Percentiles rank a stretch among this genome's conserved stretches.
Conservation (phyloP, 164 flowering plant species). For the Buxus sempervirens region DNA sequence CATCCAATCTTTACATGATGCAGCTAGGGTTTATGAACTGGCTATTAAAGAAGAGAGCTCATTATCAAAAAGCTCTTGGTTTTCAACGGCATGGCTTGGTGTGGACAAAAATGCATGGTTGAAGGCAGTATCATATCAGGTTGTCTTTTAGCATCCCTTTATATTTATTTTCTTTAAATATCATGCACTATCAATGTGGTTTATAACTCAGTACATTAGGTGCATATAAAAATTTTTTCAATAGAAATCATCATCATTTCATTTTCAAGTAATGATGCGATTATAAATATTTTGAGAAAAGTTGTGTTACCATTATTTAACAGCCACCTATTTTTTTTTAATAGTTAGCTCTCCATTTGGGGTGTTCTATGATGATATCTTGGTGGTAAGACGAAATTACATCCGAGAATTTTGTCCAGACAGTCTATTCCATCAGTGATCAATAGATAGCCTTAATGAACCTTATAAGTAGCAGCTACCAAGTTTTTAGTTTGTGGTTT, state of each 20-base stretch:
- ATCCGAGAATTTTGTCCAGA: too few species aligned
- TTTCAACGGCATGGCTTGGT: conserved; percentile 90
- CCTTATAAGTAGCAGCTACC: too few species aligned
- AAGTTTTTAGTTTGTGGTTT: too few species aligned
- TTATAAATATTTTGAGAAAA: too few species aligned
- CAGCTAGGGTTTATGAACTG: conserved; percentile 89
- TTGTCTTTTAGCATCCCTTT: conserved; percentile 16
- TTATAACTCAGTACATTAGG: neutral
- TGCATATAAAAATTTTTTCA: neutral
- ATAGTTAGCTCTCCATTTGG: too few species aligned
- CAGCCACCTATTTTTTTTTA: too few species aligned
- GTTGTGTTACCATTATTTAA: too few species aligned
- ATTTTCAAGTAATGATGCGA: conserved; percentile 2
- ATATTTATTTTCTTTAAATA: neutral
- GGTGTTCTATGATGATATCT: too few species aligned
- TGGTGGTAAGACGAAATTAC: too few species aligned
- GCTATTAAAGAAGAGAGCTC: conserved; percentile 59
- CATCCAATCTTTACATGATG: conserved; percentile 82
- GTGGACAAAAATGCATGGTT: conserved; percentile 81
- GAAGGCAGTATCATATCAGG: conserved; percentile 92
- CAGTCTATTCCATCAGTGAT: too few species aligned
- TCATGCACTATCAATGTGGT: neutral
- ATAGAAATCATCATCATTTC: too few species aligned
- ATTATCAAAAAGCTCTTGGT: conserved; percentile 58
- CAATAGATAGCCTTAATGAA: too few species aligned